phyloP scores from a whole-genome alignment of 257 asterid species.

The Solanum commersonii region DNA sequence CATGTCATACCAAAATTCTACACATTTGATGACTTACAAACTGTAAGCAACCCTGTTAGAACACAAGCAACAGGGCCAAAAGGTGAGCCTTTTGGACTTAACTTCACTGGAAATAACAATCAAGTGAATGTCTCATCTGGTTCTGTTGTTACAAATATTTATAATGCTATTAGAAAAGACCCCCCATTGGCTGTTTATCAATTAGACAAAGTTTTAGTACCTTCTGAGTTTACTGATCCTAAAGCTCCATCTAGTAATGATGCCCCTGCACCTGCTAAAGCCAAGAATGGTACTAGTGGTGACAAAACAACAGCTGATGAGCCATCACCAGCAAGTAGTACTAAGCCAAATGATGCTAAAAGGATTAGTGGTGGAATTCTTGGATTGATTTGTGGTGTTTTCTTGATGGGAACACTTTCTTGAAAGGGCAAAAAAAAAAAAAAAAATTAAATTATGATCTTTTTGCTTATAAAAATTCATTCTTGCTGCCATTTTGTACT shows the following conservation, averaged over 20 bases:
- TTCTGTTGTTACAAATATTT: conserved; percentile 22
- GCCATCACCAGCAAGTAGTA: conserved; percentile 2
- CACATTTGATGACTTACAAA: conserved; percentile 24
- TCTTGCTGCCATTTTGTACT: neutral
- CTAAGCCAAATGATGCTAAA: conserved; percentile 1
- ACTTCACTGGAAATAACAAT: conserved; percentile 30
- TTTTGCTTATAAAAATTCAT: neutral
- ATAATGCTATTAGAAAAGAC: conserved; percentile 39
- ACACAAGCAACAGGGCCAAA: conserved; percentile 69
- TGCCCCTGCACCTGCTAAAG: conserved; percentile 12
- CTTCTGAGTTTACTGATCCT: conserved; percentile 31
- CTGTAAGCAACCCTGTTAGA: conserved; percentile 87
- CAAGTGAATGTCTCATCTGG: conserved; percentile 71
- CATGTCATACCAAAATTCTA: conserved; percentile 65
- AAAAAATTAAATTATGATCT: neutral
- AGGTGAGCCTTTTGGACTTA: conserved; percentile 38
- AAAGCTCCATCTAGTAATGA: conserved; percentile 36
- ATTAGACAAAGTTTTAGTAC: conserved; percentile 61
- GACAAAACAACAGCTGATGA: conserved; percentile 18
- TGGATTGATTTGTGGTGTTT: conserved; percentile 16
- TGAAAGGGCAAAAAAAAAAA: neutral
- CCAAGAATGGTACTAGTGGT: conserved; percentile 1
- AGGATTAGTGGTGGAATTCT: conserved; percentile 2
- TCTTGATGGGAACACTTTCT: conserved; percentile 5
- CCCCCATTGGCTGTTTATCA: conserved; percentile 70